Evolutionary conservation across 1,284 basidiomycete species (phyloP), one percentile per base, ranked within the genome.

Genomic region (Apiotrichum gracile): DNA sequence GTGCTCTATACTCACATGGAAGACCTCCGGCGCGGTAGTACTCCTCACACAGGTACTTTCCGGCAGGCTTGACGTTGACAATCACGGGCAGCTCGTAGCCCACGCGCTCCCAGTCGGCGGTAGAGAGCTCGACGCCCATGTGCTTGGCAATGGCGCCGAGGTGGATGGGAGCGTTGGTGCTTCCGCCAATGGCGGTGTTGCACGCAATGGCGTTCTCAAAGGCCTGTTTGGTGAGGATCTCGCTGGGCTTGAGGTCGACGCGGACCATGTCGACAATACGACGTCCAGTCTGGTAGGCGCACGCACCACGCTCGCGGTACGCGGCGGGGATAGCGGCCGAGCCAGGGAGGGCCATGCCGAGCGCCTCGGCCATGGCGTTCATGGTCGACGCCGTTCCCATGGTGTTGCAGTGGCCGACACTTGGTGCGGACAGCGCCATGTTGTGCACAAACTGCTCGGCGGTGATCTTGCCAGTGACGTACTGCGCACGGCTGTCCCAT

Each of bases 181-280:
- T 93, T 8, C 91, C 91, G 45, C 88, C 93, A 19, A 94, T 81
- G 44, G 91, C 80, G 64, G 87, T 91, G 47, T 88, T 81, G 42
- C 90, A 79, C 12, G 85, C 83, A 58, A 97, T 91, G 17, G 91
- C 92, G 66, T 97, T 96, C 68, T 94, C 78, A 76, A 97, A 93
- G 1, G 92, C 90, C 40, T 85, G 80, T 38, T 87, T 86, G 16
- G 93, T 96, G 61, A 97, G 78, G 65, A 97, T 96, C 70, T 97
- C 92, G 61, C 84, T 84, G 25, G 92, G 92, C 73, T 93, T 94
- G 65, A 94, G 78, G 69, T 97, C 90, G 50, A 85, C 76, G 65
- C 86, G 88, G 47, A 97, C 82, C 47, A 97, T 77, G 58, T 82
- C 83, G 69, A 85, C 89, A 70, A 97, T 81, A 65, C 87, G 88